Evolutionary conservation across 257 asterid genomes (phyloP).

Genomic region (Cynanchum wilfordii): DNA sequence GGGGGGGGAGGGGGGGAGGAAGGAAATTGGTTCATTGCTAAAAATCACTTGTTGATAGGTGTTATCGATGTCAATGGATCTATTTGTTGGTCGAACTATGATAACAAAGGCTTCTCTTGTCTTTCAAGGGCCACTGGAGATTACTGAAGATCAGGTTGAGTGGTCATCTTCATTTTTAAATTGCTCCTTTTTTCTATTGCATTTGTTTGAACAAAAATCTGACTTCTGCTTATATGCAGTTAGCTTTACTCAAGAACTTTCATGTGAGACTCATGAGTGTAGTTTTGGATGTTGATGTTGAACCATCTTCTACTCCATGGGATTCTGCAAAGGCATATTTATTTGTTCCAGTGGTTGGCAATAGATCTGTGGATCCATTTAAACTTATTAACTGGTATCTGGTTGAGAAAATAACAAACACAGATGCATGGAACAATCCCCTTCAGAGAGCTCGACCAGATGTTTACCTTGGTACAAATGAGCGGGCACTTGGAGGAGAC

Average conservation of each 20-base stretch:
- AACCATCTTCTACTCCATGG: conserved; percentile 97
- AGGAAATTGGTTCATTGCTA: conserved; percentile 15
- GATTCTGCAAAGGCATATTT: conserved; percentile 88
- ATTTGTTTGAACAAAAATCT: conserved; percentile 17
- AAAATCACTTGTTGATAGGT: conserved; percentile 44
- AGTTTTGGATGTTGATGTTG: conserved; percentile 98
- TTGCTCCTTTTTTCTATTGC: conserved; percentile 11
- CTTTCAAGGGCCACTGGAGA: conserved; percentile 53
- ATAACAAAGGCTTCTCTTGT: conserved; percentile 72
- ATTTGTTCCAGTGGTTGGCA: conserved; percentile 64
- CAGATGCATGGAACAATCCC: conserved; percentile 88
- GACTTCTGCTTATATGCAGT: conserved; percentile 38
- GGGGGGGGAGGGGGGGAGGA: rapidly evolving
- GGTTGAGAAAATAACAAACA: conserved; percentile 51
- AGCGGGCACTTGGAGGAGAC: conserved; percentile 91
- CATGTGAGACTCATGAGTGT: conserved; percentile 98
- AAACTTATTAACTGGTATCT: conserved; percentile 70
- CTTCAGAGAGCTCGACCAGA: conserved; percentile 99
- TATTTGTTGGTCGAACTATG: conserved; percentile 86
- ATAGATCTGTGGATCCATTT: conserved; percentile 34
- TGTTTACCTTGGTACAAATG: conserved; percentile 95
- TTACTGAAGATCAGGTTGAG: conserved; percentile 72
- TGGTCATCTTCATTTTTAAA: conserved; percentile 20
- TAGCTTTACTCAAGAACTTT: conserved; percentile 74
- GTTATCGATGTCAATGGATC: conserved; percentile 80